A percentile compares a stretch with the other conserved stretches of the same genome.
Evolutionary conservation across 345 rosid genomes (phyloP).

Genomic region (Populus deltoides): DNA sequence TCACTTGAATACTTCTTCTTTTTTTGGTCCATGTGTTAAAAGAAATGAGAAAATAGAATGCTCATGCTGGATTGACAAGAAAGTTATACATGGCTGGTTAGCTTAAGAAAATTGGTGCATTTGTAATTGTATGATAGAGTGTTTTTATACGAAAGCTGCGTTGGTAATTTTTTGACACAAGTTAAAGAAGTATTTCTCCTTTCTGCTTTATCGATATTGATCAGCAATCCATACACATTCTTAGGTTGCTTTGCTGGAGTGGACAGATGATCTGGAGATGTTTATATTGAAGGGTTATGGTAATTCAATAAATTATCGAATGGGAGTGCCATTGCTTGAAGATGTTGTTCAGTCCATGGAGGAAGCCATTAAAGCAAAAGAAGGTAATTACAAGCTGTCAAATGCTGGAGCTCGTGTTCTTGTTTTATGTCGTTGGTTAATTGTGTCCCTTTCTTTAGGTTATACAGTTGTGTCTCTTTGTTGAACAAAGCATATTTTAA

Average conservation of each 20-base stretch:
- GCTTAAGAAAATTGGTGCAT: neutral
- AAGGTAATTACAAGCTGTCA: slow-evolving; percentile 50
- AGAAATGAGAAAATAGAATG: neutral
- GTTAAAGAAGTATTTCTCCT: neutral
- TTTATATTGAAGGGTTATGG: slow-evolving; percentile 87
- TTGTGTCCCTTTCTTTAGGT: neutral
- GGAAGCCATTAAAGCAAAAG: slow-evolving; percentile 68
- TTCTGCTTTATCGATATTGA: slow-evolving; percentile 13
- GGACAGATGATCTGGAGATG: slow-evolving; percentile 87
- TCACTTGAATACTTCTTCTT: neutral
- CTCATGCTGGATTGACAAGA: neutral
- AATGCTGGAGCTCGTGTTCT: neutral
- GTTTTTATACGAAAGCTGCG: neutral
- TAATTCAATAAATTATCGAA: slow-evolving; percentile 68
- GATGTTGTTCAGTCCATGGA: slow-evolving; percentile 88
- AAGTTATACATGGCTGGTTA: neutral
- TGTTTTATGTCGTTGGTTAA: neutral
- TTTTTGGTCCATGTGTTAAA: neutral
- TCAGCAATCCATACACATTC: slow-evolving; percentile 14
- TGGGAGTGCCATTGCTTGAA: slow-evolving; percentile 87
- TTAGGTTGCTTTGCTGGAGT: slow-evolving; percentile 88
- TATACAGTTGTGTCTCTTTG: neutral
- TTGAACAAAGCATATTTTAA: neutral
- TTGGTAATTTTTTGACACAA: neutral
- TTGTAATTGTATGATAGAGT: neutral